Percentiles rank a stretch among this genome's conserved stretches.
Evolutionary conservation across 192 early-diverging fungal species (phyloP).

Genomic region (Mortierella hygrophila): DNA sequence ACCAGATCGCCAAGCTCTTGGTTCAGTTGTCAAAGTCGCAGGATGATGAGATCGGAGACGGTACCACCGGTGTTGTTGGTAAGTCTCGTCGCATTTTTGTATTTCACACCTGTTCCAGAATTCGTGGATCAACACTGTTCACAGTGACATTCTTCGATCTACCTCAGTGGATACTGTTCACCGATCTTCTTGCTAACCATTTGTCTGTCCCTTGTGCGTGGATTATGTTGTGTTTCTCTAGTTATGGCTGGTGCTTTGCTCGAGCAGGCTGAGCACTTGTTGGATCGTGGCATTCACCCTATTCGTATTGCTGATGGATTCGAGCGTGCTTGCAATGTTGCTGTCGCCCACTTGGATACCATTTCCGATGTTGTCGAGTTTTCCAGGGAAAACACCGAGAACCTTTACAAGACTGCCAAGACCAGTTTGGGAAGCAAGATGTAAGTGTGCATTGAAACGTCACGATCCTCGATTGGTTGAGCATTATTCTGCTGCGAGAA

Average conservation of each 20-base stretch:
- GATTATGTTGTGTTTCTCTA: conserved; percentile 34
- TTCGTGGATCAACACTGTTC: neutral
- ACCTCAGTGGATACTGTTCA: too few species aligned
- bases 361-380: conserved; percentile 95
- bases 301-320: conserved; percentile 99
- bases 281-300: conserved; percentile 98
- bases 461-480: neutral
- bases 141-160: neutral
- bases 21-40: conserved; percentile 98
- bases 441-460: conserved; percentile 61
- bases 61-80: conserved; percentile 99
- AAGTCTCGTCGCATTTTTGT: conserved; percentile 23
- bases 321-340: conserved; percentile 95
- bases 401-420: conserved; percentile 95
- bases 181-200: neutral
- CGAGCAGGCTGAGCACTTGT: conserved; percentile 95
- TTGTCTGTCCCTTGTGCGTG: neutral
- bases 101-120: neutral
- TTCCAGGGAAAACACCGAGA: conserved; percentile 81
- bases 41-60: conserved; percentile 99
- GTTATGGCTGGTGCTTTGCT: conserved; percentile 98
- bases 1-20: conserved; percentile 98
- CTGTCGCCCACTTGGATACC: conserved; percentile 91
- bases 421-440: conserved; percentile 99
- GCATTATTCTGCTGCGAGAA: neutral